phyloP scores from a whole-genome alignment of 1,139 yeast species.

The Geotrichum restrictum region DNA sequence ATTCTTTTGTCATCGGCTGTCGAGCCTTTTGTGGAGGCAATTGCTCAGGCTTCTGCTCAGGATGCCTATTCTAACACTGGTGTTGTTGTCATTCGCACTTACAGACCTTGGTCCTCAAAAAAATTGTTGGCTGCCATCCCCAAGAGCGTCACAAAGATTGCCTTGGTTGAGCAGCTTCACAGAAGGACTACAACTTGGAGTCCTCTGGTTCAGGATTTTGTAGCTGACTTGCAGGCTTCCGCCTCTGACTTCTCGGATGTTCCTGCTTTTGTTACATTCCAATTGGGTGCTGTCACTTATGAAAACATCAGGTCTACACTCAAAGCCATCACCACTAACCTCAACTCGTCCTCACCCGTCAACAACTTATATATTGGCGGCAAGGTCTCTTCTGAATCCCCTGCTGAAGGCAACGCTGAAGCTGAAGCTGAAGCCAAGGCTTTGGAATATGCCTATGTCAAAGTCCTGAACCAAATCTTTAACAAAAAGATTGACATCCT shows the following conservation, averaged over 20 bases:
- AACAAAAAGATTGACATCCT: conserved; percentile 52
- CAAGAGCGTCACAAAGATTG: conserved; percentile 52
- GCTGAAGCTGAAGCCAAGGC: conserved; percentile 48
- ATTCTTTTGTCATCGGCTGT: conserved; percentile 60
- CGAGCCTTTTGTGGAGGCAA: conserved; percentile 46
- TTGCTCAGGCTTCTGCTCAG: conserved; percentile 26
- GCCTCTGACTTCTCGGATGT: conserved; percentile 43
- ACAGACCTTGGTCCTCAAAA: conserved; percentile 65
- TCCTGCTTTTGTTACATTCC: conserved; percentile 52
- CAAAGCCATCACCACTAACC: conserved; percentile 51
- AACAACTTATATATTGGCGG: conserved; percentile 63
- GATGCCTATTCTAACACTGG: conserved; percentile 45
- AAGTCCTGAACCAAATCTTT: conserved; percentile 68
- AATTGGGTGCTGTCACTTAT: conserved; percentile 48
- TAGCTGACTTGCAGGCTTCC: conserved; percentile 53
- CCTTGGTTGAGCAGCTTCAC: conserved; percentile 60
- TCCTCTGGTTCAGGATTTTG: conserved; percentile 71
- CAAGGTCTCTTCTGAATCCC: conserved; percentile 22
- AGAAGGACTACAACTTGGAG: conserved; percentile 52
- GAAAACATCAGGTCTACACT: conserved; percentile 48
- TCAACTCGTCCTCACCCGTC: conserved; percentile 51
- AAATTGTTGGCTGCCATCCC: conserved; percentile 55
- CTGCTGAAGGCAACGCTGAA: conserved; percentile 26
- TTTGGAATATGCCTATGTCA: conserved; percentile 74
- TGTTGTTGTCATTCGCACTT: conserved; percentile 56